phyloP scores from a whole-genome alignment of 371 early-diverging fungal species.

The Mycotypha africana region DNA sequence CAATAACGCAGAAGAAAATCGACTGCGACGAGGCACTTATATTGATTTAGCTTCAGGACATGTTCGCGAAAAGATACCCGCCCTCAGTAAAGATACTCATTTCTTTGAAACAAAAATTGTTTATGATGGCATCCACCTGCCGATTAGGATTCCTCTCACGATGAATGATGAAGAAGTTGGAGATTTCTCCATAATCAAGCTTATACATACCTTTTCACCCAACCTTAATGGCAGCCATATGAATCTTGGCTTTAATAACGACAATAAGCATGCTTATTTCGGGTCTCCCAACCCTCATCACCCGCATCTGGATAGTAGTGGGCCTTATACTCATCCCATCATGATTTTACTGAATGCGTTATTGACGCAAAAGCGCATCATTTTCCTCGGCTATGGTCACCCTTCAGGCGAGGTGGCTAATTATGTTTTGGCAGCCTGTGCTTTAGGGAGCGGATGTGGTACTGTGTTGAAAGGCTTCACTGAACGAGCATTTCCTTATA shows the following conservation, averaged over 20 bases:
- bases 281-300: constrained; percentile 68
- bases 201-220: constrained; percentile 67
- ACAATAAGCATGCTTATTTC: too few relatives aligned
- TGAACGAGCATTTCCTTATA: constrained; percentile 91
- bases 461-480: constrained; percentile 79
- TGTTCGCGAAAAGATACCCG: constrained; percentile 31
- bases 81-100: constrained; percentile 76
- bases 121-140: constrained; percentile 77
- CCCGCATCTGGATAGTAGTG: constrained; percentile 83
- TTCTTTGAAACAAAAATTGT: constrained; percentile 81
- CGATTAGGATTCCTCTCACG: constrained; percentile 82
- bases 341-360: constrained; percentile 84
- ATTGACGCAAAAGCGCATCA: constrained; percentile 87
- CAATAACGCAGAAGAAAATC: constrained; percentile 14
- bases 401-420: constrained; percentile 92
- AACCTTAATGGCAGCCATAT: too few relatives aligned
- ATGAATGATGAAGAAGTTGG: constrained; percentile 88
- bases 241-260: too few relatives aligned
- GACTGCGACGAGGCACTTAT: constrained; percentile 41
- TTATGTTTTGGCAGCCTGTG: constrained; percentile 88
- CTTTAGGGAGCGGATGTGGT: constrained; percentile 87
- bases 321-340: constrained; percentile 79
- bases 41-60: constrained; percentile 50
- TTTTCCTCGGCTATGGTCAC: constrained; percentile 87
- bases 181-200: constrained; percentile 78